A percentile compares a stretch with the other conserved stretches of the same genome.
Conservation (phyloP, 768 basidiomycete genomes). For the Epithele typhae region DNA sequence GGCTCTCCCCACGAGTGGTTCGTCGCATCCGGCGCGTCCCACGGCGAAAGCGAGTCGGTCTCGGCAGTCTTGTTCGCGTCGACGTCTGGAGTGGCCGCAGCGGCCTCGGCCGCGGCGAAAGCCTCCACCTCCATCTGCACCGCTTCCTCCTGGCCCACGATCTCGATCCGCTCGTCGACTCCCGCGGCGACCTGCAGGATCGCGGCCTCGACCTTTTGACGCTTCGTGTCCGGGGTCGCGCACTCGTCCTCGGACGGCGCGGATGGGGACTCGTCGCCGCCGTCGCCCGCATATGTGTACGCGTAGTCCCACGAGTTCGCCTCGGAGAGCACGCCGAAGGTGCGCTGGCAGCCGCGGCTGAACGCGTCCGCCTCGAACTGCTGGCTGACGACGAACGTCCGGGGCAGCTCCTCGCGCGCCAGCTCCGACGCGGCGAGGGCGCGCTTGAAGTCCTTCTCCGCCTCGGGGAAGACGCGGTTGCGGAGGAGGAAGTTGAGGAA, state of each 20-base stretch:
- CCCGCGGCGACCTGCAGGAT: slow-evolving; percentile 10
- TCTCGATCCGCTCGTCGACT: slow-evolving; percentile 5
- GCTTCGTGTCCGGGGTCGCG: slow-evolving; percentile 26
- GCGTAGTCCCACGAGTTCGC: slow-evolving; percentile 3
- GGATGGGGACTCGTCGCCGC: background rate
- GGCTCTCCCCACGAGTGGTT: slow-evolving; percentile 15
- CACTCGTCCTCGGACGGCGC: slow-evolving; percentile 4
- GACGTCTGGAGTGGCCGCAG: slow-evolving; percentile 15
- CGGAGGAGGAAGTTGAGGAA: slow-evolving; percentile 61
- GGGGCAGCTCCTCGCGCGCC: slow-evolving; percentile 48
- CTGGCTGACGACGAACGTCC: slow-evolving; percentile 42
- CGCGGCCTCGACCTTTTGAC: slow-evolving; percentile 13
- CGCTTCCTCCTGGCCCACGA: slow-evolving; percentile 10
- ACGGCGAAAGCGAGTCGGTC: background rate
- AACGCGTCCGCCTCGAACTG: slow-evolving; percentile 48
- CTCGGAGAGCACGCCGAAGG: slow-evolving; percentile 38
- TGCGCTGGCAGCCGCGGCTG: slow-evolving; percentile 41
- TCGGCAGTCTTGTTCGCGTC: slow-evolving; percentile 2
- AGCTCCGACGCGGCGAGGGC: slow-evolving; percentile 40
- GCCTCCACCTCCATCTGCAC: slow-evolving; percentile 3
- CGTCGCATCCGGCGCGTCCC: slow-evolving; percentile 6
- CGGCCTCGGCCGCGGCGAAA: slow-evolving; percentile 11
- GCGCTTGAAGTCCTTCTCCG: slow-evolving; percentile 42
- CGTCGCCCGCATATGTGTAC: too few relatives aligned
- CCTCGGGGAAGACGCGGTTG: slow-evolving; percentile 50